Conservation (phyloP, 2,329 filamentous ascomycete species). For the Ampelomyces quisqualis region DNA sequence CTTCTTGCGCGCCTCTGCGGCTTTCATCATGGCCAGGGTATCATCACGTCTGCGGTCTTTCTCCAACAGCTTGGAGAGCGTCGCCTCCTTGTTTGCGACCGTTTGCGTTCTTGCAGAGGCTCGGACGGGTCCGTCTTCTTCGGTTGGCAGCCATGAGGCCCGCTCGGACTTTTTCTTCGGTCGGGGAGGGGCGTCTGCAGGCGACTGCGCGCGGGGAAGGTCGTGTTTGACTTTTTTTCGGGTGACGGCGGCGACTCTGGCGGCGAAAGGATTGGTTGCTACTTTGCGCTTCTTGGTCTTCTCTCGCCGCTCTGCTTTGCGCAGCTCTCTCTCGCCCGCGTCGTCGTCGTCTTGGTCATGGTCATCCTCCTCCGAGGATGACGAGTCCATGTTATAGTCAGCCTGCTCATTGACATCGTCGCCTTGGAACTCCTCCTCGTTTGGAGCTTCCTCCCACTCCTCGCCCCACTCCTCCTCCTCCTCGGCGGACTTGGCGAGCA, state of each 20-base stretch:
- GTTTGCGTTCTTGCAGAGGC: conserved; percentile 65
- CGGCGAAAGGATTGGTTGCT: conserved; percentile 51
- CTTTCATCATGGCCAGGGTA: conserved; percentile 65
- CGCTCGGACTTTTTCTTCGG: conserved; percentile 70
- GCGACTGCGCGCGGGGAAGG: conserved; percentile 44
- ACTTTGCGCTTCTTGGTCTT: conserved; percentile 74
- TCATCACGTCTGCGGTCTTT: conserved; percentile 69
- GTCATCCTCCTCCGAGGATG: conserved; percentile 75
- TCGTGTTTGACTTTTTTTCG: conserved; percentile 44
- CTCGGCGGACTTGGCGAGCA: conserved; percentile 36
- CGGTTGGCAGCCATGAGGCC: conserved; percentile 67
- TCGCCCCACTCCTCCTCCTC: conserved; percentile 45
- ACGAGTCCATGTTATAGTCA: conserved; percentile 78
- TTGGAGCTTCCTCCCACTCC: conserved; percentile 67
- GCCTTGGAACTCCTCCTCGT: conserved; percentile 55
- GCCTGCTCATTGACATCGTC: conserved; percentile 58
- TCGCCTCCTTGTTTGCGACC: conserved; percentile 58
- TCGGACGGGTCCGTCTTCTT: conserved; percentile 61
- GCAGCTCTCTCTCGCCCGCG: conserved; percentile 83
- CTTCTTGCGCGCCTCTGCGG: conserved; percentile 63
- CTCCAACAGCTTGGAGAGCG: conserved; percentile 71
- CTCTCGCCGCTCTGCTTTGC: conserved; percentile 70
- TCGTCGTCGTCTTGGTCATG: conserved; percentile 70
- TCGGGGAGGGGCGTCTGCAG: conserved; percentile 50
- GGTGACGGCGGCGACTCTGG: conserved; percentile 41